Evolutionary conservation across 2,329 filamentous ascomycete species (phyloP), one percentile per base, ranked within the genome.

Genomic region (Plenodomus tracheiphilus): DNA sequence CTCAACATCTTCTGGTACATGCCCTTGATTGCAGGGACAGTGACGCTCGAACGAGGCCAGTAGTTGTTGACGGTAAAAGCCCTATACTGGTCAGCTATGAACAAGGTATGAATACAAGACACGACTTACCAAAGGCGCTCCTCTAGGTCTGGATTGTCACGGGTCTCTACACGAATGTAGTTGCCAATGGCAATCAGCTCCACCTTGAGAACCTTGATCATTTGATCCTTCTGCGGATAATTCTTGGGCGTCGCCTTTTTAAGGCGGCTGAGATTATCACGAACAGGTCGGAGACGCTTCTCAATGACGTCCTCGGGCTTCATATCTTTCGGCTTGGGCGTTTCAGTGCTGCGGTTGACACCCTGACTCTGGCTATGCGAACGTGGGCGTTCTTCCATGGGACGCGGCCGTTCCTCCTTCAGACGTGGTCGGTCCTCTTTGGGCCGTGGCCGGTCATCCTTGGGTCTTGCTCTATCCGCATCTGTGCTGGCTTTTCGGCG

Each of bases 161-260:
- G 65, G 38, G 68, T 66, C 45, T 77, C 70, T 22, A 76, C 74
- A 41, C 81, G 79, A 53, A 87, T 81, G 60, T 85, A 86, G 47
- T 81, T 80, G 44, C 85, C 85, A 66, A 87, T 84, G 4, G 78
- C 78, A 36, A 85, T 75, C 32, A 87, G 72, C 62, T 86, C 81
- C 21, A 76, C 74, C 59, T 85, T 85, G 63, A 87, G 81, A 37
- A 85, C 79, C 61, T 77, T 79, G 18, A 85, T 80, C 38, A 85
- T 79, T 43, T 82, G 79, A 56, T 85, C 84, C 60, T 82, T 81
- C 21, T 81, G 83, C 46, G 83, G 83, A 53, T 85, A 81, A 41
- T 80, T 80, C 57, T 84, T 83, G 56, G 81, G 82, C 2, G 82
- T 87, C 3, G 84, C 85, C 43, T 79, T 80, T 45, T 81, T 75